Percentiles rank a stretch among this genome's conserved stretches.
Evolutionary conservation across 495 filamentous ascomycete species (phyloP).

Genomic region (Xylaria curta): DNA sequence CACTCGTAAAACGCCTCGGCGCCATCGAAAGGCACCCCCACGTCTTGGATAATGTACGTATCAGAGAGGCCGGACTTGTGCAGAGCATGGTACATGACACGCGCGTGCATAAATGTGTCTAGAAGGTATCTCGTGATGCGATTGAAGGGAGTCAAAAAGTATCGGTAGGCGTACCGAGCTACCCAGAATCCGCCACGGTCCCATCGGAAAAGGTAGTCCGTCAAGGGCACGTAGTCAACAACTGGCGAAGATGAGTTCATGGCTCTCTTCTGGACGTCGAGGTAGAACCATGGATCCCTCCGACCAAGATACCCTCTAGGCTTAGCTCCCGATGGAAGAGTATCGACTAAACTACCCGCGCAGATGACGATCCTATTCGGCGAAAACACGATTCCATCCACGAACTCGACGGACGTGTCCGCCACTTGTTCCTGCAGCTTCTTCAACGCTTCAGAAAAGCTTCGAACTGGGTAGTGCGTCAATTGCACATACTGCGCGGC

Average conservation of each 20-base stretch:
- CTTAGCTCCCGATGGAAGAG: slow-evolving; percentile 36
- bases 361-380: slow-evolving; percentile 55
- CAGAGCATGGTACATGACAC: slow-evolving; percentile 62
- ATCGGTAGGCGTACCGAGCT: slow-evolving; percentile 56
- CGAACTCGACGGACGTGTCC: slow-evolving; percentile 48
- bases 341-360: slow-evolving; percentile 54
- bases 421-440: slow-evolving; percentile 39
- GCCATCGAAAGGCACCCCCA: slow-evolving; percentile 53
- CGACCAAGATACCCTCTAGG: slow-evolving; percentile 49
- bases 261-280: slow-evolving; percentile 47
- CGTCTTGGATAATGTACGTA: slow-evolving; percentile 57
- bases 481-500: slow-evolving; percentile 60
- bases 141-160: slow-evolving; percentile 62
- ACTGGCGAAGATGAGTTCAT: slow-evolving; percentile 20
- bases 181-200: slow-evolving; percentile 68
- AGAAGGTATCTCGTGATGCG: slow-evolving; percentile 55
- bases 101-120: slow-evolving; percentile 63
- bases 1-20: slow-evolving; percentile 52
- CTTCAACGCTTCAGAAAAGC: slow-evolving; percentile 39
- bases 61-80: slow-evolving; percentile 56
- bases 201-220: slow-evolving; percentile 67
- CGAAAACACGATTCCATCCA: slow-evolving; percentile 59
- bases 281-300: slow-evolving; percentile 61
- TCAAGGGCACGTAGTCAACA: slow-evolving; percentile 49
- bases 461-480: slow-evolving; percentile 53